Evolutionary conservation across 176 grass and related monocot genomes (phyloP).

Genomic region (Musa schizocarpa): DNA sequence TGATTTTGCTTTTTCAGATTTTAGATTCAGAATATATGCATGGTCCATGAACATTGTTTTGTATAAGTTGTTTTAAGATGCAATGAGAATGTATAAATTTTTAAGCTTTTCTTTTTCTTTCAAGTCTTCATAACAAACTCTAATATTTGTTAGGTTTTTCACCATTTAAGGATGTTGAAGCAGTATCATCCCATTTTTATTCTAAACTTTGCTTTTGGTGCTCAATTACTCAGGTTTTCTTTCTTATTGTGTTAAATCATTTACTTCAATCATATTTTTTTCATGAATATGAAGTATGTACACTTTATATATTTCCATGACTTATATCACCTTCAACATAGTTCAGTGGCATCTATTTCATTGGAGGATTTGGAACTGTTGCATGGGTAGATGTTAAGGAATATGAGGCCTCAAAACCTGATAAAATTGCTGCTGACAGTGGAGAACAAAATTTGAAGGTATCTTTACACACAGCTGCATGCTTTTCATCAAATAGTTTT

Average conservation of each 20-base stretch:
- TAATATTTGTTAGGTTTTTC: too few species aligned
- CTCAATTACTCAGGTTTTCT: background rate
- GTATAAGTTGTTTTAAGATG: too few species aligned
- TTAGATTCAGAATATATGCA: too few species aligned
- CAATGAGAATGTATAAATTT: too few species aligned
- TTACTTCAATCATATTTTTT: background rate
- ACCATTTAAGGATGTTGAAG: background rate
- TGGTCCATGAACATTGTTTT: too few species aligned
- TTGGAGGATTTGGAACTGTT: slow-evolving; percentile 98
- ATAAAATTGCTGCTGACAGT: slow-evolving; percentile 80
- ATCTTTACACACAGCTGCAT: background rate
- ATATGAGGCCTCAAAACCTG: slow-evolving; percentile 71
- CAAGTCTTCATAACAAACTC: too few species aligned
- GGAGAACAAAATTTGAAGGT: slow-evolving; percentile 92
- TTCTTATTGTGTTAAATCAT: background rate
- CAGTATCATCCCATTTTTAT: background rate
- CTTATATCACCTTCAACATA: background rate
- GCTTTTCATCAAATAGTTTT: background rate
- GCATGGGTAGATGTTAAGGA: slow-evolving; percentile 93
- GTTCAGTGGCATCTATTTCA: slow-evolving; percentile 83
- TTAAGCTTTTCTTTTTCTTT: too few species aligned
- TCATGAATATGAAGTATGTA: background rate
- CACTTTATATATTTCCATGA: background rate
- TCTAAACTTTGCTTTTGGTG: background rate
- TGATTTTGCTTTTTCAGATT: too few species aligned